These are phyloP conservation scores for Pseudoscleropodium purum DNA, from an alignment of 225 moss, liverwort and hornwort species.

Conservation along the genomic window DNA sequence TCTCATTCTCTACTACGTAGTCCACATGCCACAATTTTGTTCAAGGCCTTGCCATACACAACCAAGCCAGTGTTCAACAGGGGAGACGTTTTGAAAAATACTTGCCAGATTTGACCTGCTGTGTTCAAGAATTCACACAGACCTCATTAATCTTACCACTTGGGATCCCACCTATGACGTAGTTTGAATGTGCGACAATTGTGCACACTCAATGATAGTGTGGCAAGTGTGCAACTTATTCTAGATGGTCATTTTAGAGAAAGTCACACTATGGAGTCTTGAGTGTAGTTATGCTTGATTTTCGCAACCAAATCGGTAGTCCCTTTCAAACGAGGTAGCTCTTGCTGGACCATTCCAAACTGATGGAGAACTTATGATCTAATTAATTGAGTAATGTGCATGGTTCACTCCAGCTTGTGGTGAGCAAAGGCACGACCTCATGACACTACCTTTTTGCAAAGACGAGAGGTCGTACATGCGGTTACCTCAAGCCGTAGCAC, in stretches of 20 bases:
- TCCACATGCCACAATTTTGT: neutral
- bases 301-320: neutral
- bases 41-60: too few relatives aligned
- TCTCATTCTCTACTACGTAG: neutral
- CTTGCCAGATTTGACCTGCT: neutral
- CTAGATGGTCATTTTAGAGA: neutral
- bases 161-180: neutral
- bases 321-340: neutral
- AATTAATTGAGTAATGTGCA: neutral
- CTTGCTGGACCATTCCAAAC: neutral
- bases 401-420: neutral
- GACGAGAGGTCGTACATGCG: neutral
- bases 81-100: neutral
- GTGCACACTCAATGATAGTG: neutral
- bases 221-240: neutral
- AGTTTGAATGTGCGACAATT: neutral
- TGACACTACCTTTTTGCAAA: neutral
- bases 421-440: neutral
- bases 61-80: neutral
- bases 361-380: neutral
- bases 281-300: neutral
- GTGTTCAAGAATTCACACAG: neutral
- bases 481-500: neutral
- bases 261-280: neutral
- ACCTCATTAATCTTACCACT: neutral